These are phyloP conservation scores for Serpula lacrymans DNA, from an alignment of 768 basidiomycete genomes.

Conservation along the genomic window DNA sequence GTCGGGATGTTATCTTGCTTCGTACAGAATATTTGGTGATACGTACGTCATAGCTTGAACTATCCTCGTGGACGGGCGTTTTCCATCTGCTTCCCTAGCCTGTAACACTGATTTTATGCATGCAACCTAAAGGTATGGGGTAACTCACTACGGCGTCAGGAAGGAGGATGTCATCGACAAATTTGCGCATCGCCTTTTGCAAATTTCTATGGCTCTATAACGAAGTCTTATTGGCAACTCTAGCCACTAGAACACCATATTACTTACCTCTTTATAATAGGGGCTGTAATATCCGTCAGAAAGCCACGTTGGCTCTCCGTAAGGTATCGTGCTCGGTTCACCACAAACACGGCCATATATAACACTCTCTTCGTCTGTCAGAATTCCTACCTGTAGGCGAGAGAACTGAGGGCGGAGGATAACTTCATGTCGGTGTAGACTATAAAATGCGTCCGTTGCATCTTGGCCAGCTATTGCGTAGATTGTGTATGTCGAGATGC, in stretches of 20 bases:
- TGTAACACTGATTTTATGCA: conserved; percentile 28
- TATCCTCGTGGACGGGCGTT: conserved; percentile 51
- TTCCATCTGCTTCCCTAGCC: conserved; percentile 53
- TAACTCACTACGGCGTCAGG: conserved; percentile 43
- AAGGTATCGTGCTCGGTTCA: conserved; percentile 64
- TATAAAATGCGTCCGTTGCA: conserved; percentile 75
- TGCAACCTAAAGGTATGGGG: conserved; percentile 4
- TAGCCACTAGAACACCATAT: too few species aligned
- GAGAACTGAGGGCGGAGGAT: conserved; percentile 63
- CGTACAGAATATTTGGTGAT: background rate
- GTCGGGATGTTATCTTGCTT: background rate
- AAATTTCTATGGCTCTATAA: conserved; percentile 58
- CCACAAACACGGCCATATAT: conserved; percentile 48
- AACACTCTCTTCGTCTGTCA: conserved; percentile 54
- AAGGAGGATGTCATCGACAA: conserved; percentile 67
- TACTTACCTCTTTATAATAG: conserved; percentile 67
- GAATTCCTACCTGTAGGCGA: conserved; percentile 59
- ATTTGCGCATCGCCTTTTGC: conserved; percentile 62
- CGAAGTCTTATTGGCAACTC: too few species aligned
- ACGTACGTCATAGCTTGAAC: conserved; percentile 51
- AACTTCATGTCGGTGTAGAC: conserved; percentile 73
- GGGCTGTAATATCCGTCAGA: conserved; percentile 62
- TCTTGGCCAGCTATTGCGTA: conserved; percentile 66
- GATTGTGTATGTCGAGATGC: background rate
- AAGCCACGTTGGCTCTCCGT: conserved; percentile 79